Evolutionary conservation across 2,329 filamentous ascomycete genomes (phyloP).

Genomic region (Zymoseptoria ardabiliae): DNA sequence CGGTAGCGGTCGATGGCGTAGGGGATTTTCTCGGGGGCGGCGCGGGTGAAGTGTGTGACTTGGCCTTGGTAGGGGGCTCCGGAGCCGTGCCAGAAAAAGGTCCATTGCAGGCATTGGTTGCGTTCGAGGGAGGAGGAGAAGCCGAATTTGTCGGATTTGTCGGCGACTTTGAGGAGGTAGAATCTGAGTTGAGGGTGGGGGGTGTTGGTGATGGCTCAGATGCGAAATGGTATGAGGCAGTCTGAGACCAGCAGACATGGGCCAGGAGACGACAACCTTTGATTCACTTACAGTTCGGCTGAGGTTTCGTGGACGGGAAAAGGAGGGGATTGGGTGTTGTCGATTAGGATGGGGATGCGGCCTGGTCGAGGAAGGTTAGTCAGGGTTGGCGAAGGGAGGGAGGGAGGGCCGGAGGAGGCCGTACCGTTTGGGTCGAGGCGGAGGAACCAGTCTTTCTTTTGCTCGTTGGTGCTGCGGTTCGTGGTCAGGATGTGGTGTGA

Average conservation of each 20-base stretch:
- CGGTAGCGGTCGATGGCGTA: conserved; percentile 46
- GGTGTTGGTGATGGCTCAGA: too few relatives aligned
- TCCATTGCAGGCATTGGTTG: conserved; percentile 45
- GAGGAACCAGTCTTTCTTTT: conserved; percentile 51
- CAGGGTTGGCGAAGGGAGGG: conserved; percentile 8
- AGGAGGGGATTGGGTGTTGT: conserved; percentile 43
- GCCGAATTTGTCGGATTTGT: conserved; percentile 44
- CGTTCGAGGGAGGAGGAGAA: conserved; percentile 47
- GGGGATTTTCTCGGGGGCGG: conserved; percentile 40
- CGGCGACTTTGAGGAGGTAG: conserved; percentile 45
- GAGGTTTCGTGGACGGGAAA: conserved; percentile 49
- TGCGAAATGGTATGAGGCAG: too few relatives aligned
- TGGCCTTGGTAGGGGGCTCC: conserved; percentile 40
- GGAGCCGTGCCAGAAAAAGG: conserved; percentile 47
- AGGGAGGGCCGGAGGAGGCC: neutral
- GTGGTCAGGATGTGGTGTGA: neutral
- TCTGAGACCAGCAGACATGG: too few relatives aligned
- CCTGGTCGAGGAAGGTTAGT: conserved; percentile 14
- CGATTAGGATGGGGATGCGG: conserved; percentile 45
- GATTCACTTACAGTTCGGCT: conserved; percentile 42
- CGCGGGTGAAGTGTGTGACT: conserved; percentile 40
- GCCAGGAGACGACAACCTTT: too few relatives aligned
- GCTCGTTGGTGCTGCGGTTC: conserved; percentile 39
- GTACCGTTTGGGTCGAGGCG: conserved; percentile 34
- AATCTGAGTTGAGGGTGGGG: conserved; percentile 18